phyloP scores from a whole-genome alignment of 768 basidiomycete genomes.

The Boletus insuetus region DNA sequence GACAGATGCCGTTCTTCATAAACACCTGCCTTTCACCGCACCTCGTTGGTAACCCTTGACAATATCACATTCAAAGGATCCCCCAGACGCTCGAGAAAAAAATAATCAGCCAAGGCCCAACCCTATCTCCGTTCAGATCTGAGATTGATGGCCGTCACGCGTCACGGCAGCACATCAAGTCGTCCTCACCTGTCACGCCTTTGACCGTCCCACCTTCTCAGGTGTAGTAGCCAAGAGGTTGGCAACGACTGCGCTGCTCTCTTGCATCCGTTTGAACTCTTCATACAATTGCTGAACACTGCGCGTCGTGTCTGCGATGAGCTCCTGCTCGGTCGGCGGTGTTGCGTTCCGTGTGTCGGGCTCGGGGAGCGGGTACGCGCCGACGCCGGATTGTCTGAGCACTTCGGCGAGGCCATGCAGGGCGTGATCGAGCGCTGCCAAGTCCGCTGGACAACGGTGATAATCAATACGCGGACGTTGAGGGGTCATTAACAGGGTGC shows the following conservation, averaged over 20 bases:
- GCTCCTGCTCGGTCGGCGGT: slow-evolving; percentile 44
- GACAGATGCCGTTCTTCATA: background rate
- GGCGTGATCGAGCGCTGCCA: slow-evolving; percentile 50
- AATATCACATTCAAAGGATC: too few relatives aligned
- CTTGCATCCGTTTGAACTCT: slow-evolving; percentile 50
- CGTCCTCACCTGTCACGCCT: background rate
- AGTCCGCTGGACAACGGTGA: slow-evolving; percentile 36
- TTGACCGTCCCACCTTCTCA: slow-evolving; percentile 21
- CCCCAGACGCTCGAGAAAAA: too few relatives aligned
- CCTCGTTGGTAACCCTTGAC: too few relatives aligned
- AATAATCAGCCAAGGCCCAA: too few relatives aligned
- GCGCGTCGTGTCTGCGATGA: slow-evolving; percentile 41
- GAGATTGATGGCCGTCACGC: too few relatives aligned
- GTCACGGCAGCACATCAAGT: too few relatives aligned
- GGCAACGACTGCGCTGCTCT: slow-evolving; percentile 53
- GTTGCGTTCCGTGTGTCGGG: slow-evolving; percentile 11
- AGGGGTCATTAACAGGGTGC: background rate
- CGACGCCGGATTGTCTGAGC: slow-evolving; percentile 60
- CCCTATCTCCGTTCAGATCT: too few relatives aligned
- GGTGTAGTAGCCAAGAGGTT: slow-evolving; percentile 36
- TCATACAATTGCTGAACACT: slow-evolving; percentile 50
- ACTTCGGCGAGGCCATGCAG: slow-evolving; percentile 45
- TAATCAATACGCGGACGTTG: background rate
- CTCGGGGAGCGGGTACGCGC: slow-evolving; percentile 55
- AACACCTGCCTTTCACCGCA: too few relatives aligned